phyloP scores from a whole-genome alignment of 306 rosid genomes.

The Biancaea sappan region DNA sequence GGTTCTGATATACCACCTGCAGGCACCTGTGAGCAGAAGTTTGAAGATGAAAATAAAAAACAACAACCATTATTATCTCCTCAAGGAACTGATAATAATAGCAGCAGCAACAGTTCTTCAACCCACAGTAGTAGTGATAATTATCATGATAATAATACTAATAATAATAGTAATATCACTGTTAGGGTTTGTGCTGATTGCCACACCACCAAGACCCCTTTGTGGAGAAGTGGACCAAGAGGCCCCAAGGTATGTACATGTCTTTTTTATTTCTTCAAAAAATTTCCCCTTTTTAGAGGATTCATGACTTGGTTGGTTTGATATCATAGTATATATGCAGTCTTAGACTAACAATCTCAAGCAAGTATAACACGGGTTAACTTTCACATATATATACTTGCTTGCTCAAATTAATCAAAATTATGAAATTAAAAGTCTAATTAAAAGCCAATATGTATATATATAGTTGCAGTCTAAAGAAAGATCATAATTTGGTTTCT shows the following conservation, averaged over 20 bases:
- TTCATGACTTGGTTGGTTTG: neutral
- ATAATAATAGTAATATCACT: slow-evolving; percentile 20
- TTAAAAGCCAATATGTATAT: no score
- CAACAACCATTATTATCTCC: slow-evolving; percentile 34
- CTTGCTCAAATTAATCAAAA: neutral
- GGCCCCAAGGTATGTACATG: slow-evolving; percentile 74
- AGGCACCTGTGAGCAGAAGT: slow-evolving; percentile 32
- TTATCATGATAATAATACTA: no score
- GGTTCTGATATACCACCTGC: slow-evolving; percentile 5
- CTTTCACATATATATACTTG: no score
- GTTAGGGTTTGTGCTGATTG: slow-evolving; percentile 93
- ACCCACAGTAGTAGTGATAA: slow-evolving; percentile 10
- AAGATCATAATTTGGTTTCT: neutral
- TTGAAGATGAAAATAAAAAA: slow-evolving; percentile 43
- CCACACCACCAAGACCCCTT: slow-evolving; percentile 93
- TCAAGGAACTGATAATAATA: slow-evolving; percentile 39
- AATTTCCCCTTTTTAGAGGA: neutral
- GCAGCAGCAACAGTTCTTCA: slow-evolving; percentile 36
- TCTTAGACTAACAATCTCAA: no score
- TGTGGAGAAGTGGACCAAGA: slow-evolving; percentile 98
- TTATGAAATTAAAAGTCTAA: neutral
- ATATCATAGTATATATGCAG: neutral
- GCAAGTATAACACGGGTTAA: no score
- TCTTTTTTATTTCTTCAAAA: neutral
- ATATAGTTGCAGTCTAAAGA: neutral